Base-by-base conservation (phyloP, 202 grass and related monocot species). In the Setaria viridis region DNA sequence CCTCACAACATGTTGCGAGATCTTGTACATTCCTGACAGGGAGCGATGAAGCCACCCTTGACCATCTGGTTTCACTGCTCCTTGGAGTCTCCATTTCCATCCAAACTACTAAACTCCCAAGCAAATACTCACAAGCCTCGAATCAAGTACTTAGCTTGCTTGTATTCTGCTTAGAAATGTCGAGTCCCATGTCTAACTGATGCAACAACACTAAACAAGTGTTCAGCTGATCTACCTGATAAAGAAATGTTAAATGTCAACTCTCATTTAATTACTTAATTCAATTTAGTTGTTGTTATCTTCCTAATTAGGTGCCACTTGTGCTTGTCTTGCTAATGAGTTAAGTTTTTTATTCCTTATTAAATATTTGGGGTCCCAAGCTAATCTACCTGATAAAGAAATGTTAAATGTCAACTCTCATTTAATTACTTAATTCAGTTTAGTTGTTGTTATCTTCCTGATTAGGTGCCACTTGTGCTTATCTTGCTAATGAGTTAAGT, bases 11-110 rank as follows among this genome's bases (percentile, higher is more conserved):
- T 17, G 47, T 60, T 9, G 85, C 77, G 0, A 88, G 85, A 37
- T 43, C 79, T 56, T 87, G 70, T 15, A 87, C 85, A 35, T 83
- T 87, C 73, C 85, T 82, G 20, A 87, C 70, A 13, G 63, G 49
- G 11, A 81, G 30, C 9, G 49, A 57, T n/a, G 55, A 57, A 57
- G 55, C 55, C 55, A 57, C 7, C 20, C 67, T 45, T 45, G 67
- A 69, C 39, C 67, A 69, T 45, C 19, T 69, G 17, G 39, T 45
- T 69, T 42, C 39, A 10, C 1, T 13, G 39, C 39, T 45, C 19
- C 9, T 45, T 39, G 10, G 67, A 70, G 41, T 19, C 41, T 70
- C 20, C 67, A 43, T 70, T 17, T 69, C 35, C 37, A 43, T 11
- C 67, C 5, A 11, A 69, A 21, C 39, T 45, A 21, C 19, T 4